Evolutionary conservation across 2,329 filamentous ascomycete genomes (phyloP).

Genomic region (Sporothrix mexicana): DNA sequence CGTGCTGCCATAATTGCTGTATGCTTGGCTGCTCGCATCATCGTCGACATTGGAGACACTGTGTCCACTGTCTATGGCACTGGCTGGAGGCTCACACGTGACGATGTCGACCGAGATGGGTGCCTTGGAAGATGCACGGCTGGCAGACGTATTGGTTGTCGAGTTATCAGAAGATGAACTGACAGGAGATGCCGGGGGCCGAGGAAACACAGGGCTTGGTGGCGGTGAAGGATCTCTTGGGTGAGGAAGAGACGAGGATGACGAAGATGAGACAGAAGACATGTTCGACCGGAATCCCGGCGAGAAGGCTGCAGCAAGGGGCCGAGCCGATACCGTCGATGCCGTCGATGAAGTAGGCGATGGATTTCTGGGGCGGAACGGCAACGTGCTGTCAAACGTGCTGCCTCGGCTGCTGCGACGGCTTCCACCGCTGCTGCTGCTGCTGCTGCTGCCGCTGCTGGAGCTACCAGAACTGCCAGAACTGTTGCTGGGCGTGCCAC

Average conservation of each 20-base stretch:
- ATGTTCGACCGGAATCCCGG: neutral
- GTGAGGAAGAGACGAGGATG: neutral
- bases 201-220: slow-evolving; percentile 10
- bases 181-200: neutral
- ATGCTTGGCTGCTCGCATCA: neutral
- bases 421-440: neutral
- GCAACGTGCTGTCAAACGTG: neutral
- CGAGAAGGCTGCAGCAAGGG: neutral
- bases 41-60: neutral
- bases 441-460: neutral
- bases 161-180: neutral
- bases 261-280: neutral
- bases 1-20: neutral
- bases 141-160: neutral
- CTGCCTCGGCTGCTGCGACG: neutral
- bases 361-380: neutral
- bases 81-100: neutral
- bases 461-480: no score
- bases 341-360: neutral
- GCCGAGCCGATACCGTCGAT: neutral
- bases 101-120: neutral
- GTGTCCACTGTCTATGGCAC: neutral
- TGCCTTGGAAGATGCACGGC: neutral
- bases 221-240: slow-evolving; percentile 15
- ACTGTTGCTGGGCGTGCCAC: neutral